These are phyloP conservation scores for Tuber magnatum DNA, from an alignment of 495 filamentous ascomycete genomes.

Conservation along the genomic window DNA sequence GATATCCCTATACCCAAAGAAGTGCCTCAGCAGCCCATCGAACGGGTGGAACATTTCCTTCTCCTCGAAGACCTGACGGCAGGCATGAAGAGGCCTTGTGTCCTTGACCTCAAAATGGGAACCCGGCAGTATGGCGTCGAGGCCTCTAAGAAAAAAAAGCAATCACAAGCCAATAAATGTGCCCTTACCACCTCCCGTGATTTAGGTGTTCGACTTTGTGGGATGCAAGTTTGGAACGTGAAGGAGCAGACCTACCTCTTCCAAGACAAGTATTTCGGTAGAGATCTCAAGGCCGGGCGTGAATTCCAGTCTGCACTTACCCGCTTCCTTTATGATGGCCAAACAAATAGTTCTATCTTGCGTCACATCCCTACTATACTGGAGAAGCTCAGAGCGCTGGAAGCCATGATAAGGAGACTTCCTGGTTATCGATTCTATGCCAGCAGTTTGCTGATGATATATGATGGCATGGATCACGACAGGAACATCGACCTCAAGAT, in stretches of 20 bases:
- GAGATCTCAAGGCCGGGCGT: conserved; percentile 74
- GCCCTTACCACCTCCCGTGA: conserved; percentile 83
- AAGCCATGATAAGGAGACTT: conserved; percentile 70
- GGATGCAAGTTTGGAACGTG: conserved; percentile 91
- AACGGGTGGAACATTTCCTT: conserved; percentile 83
- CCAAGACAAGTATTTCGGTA: conserved; percentile 95
- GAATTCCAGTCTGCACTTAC: conserved; percentile 87
- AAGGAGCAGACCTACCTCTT: conserved; percentile 75
- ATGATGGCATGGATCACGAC: conserved; percentile 66
- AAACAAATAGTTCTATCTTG: conserved; percentile 64
- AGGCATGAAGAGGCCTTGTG: conserved; percentile 92
- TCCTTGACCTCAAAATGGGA: conserved; percentile 97
- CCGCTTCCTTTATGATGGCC: conserved; percentile 86
- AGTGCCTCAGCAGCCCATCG: conserved; percentile 47
- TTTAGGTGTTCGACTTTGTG: conserved; percentile 87
- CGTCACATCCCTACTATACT: conserved; percentile 82
- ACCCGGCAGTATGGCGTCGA: conserved; percentile 98
- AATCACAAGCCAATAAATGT: conserved; percentile 87
- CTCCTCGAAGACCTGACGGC: conserved; percentile 94
- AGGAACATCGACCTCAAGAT: conserved; percentile 83
- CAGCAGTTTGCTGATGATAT: conserved; percentile 86
- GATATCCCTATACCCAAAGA: conserved; percentile 47
- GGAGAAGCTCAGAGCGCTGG: conserved; percentile 70
- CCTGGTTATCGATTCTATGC: conserved; percentile 92
- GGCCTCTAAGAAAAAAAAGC: conserved; percentile 81